Conservation (phyloP, 2,329 filamentous ascomycete genomes). For the Tolypocladium pustulatum region DNA sequence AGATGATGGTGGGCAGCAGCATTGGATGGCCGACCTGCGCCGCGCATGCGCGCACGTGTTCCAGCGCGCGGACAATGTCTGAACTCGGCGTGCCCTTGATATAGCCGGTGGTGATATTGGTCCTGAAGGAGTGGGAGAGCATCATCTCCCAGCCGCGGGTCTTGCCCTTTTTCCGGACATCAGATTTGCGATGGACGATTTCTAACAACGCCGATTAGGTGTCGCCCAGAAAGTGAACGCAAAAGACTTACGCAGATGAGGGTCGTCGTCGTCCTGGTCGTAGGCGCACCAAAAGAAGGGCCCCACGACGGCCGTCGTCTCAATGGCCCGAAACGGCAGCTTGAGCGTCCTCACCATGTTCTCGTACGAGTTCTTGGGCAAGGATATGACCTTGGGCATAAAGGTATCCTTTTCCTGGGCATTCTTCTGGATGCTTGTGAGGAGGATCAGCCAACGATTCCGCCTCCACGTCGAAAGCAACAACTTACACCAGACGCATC, state of each 20-base stretch:
- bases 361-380: constrained; percentile 38
- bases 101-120: constrained; percentile 47
- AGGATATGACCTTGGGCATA: constrained; percentile 40
- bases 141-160: constrained; percentile 56
- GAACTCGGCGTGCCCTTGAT: constrained; percentile 51
- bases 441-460: not conserved
- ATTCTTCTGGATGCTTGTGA: constrained; percentile 41
- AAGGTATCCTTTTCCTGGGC: constrained; percentile 49
- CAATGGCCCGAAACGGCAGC: constrained; percentile 46
- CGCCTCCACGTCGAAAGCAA: not conserved
- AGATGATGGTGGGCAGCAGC: constrained; percentile 46
- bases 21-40: constrained; percentile 45
- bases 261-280: constrained; percentile 45
- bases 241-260: constrained; percentile 39
- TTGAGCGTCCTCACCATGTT: constrained; percentile 44
- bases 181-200: constrained; percentile 55
- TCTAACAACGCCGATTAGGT: constrained; percentile 22
- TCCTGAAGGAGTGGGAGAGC: constrained; percentile 46
- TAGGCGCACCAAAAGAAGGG: constrained; percentile 53
- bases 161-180: constrained; percentile 52
- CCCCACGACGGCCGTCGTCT: constrained; percentile 47
- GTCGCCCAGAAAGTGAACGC: not conserved
- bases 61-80: constrained; percentile 37
- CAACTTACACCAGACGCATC: constrained; percentile 42
- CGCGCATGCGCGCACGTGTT: constrained; percentile 38